Percentiles rank a stretch among this genome's conserved stretches.
Evolutionary conservation across 495 filamentous ascomycete genomes (phyloP).

Genomic region (Hypoxylon rickii): DNA sequence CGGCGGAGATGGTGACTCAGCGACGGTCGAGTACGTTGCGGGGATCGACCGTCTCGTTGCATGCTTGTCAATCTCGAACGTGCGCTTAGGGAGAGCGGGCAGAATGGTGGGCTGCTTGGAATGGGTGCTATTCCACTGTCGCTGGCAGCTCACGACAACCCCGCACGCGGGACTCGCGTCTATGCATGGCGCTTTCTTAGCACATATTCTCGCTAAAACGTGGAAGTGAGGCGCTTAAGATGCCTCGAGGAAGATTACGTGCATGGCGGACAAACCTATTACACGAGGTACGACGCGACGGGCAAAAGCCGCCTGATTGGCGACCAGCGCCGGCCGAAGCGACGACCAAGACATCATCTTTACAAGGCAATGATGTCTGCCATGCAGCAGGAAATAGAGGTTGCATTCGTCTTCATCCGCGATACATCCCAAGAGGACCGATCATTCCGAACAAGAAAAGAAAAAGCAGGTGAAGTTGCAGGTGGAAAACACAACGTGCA

Average conservation of each 20-base stretch:
- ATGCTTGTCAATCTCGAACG: constrained; percentile 15
- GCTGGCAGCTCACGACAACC: constrained; percentile 8
- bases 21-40: constrained; percentile 39
- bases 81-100: constrained; percentile 28
- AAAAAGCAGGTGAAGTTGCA: constrained; percentile 7
- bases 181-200: constrained; percentile 32
- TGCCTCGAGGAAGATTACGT: constrained; percentile 15
- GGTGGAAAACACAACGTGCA: not conserved
- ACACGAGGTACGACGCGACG: constrained; percentile 32
- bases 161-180: constrained; percentile 19
- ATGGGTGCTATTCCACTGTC: constrained; percentile 38
- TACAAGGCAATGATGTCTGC: constrained; percentile 21
- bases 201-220: constrained; percentile 18
- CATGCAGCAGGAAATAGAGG: constrained; percentile 8
- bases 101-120: constrained; percentile 34
- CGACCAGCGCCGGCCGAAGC: constrained; percentile 38
- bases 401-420: constrained; percentile 24
- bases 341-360: constrained; percentile 38
- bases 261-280: constrained; percentile 30
- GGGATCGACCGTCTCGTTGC: constrained; percentile 21
- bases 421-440: constrained; percentile 8
- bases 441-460: constrained; percentile 2
- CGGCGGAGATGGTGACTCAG: constrained; percentile 54
- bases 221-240: constrained; percentile 8
- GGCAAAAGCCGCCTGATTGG: constrained; percentile 34